Percentiles rank a stretch among this genome's conserved stretches.
Conservation (phyloP, 768 basidiomycete species). For the Suillus tomentosus region DNA sequence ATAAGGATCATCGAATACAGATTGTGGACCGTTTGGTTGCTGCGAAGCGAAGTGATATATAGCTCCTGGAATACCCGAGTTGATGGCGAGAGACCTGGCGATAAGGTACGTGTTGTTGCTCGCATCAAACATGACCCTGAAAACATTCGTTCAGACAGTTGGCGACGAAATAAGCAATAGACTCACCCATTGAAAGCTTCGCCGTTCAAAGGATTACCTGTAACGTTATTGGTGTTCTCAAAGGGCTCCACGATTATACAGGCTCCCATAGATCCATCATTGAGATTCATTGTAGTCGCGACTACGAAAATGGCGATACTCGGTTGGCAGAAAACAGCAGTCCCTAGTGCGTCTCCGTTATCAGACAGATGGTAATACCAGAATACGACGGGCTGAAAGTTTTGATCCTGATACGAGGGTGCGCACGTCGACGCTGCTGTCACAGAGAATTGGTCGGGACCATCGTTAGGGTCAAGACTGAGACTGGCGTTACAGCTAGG, state of each 20-base stretch:
- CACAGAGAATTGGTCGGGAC: slow-evolving; percentile 54
- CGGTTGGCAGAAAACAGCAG: slow-evolving; percentile 61
- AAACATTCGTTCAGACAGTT: slow-evolving; percentile 3
- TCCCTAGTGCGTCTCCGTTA: slow-evolving; percentile 39
- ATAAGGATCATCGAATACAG: slow-evolving; percentile 48
- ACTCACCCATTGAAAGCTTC: slow-evolving; percentile 61
- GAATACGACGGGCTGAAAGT: slow-evolving; percentile 63
- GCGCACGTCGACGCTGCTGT: slow-evolving; percentile 36
- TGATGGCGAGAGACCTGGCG: slow-evolving; percentile 51
- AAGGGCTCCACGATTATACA: slow-evolving; percentile 37
- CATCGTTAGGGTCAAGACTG: slow-evolving; percentile 38
- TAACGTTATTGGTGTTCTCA: slow-evolving; percentile 50
- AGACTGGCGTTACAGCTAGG: slow-evolving; percentile 46
- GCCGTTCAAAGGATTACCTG: slow-evolving; percentile 46
- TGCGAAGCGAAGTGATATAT: slow-evolving; percentile 56
- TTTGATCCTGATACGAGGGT: slow-evolving; percentile 32
- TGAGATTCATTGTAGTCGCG: slow-evolving; percentile 44
- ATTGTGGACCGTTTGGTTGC: slow-evolving; percentile 40
- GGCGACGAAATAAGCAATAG: background rate
- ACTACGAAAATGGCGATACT: slow-evolving; percentile 47
- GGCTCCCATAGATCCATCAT: slow-evolving; percentile 41
- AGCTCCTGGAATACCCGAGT: slow-evolving; percentile 58
- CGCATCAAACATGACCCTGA: slow-evolving; percentile 44
- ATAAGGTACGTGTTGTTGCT: slow-evolving; percentile 47
- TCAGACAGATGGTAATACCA: slow-evolving; percentile 53